Base-by-base conservation (phyloP, 345 rosid species). In the Populus simonii region DNA sequence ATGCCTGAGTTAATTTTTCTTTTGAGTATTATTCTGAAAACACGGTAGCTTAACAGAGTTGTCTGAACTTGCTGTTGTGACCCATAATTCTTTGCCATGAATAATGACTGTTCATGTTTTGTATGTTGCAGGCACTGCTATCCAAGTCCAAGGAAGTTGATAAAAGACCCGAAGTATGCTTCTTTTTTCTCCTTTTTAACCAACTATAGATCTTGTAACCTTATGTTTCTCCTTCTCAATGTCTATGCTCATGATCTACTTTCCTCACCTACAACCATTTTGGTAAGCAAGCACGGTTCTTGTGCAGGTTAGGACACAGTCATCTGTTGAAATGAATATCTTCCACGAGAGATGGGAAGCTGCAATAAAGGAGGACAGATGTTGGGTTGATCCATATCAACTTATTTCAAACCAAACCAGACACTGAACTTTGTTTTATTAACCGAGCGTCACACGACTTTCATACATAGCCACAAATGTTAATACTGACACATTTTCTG, bases 351-450 rank as follows among this genome's bases (percentile, higher is more conserved):
- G 99, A 83, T 93, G 98, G 99, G 83, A 82, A 79, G 78, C 82
- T 66, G 98, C 97, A 6, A 85, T 74, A 10, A 73, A 82, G 49
- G 83, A 85, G 77, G 99, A 95, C 74, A 84, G 18, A 76, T 95
- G 99, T 76, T 95, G 99, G 99, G 80, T 89, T 2, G 99, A 95
- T 85, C 99, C 97, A 9, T 90, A 81, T 83, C 82, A 61, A 80
- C 55, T 63, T 36, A 17, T 53, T 20, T 17, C 71, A 41, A 85
- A 83, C 80, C 72, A 68, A 79, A 85, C 82, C 38, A 45, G 65
- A 22, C 74, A 53, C 23, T 81, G 27, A 72, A 70, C 78, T 71
- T 27, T 49, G 33, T 66, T 27, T 33, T 47, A 66, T 59, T 18
- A 33, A 33, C 23, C 41, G 10, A 49, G 73, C 18, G 7, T 45